These are phyloP conservation scores for Obelidium mucronatum DNA, from an alignment of 192 early-diverging fungal genomes.

Conservation along the genomic window DNA sequence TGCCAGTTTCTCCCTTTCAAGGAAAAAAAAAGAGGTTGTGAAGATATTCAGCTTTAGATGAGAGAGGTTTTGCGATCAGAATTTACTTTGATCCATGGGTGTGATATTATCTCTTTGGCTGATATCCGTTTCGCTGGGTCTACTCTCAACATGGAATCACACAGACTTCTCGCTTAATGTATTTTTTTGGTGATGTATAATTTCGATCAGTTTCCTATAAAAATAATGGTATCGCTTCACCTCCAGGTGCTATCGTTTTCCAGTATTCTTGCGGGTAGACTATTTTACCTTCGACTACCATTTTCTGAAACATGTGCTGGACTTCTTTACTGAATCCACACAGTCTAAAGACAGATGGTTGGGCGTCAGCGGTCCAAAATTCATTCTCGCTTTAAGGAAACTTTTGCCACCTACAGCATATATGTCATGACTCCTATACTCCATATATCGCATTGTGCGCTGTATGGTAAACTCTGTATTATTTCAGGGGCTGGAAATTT, in stretches of 20 bases:
- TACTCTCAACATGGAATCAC: constrained; percentile 47
- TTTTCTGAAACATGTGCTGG: constrained; percentile 46
- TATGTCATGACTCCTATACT: constrained; percentile 64
- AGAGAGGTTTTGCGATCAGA: too few species aligned
- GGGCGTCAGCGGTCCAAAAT: neutral
- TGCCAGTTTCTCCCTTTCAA: neutral
- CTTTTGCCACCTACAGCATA: constrained; percentile 47
- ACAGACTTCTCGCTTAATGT: constrained; percentile 51
- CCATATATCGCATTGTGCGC: constrained; percentile 61
- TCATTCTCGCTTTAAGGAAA: neutral
- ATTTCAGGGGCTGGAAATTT: constrained; percentile 63
- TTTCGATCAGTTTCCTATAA: too few species aligned
- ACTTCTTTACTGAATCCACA: constrained; percentile 48
- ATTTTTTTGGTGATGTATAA: neutral
- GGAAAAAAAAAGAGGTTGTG: too few species aligned
- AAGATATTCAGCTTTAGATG: too few species aligned
- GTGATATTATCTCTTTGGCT: constrained; percentile 54
- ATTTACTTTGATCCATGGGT: constrained; percentile 57
- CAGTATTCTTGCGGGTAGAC: constrained; percentile 51
- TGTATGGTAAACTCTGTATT: constrained; percentile 58
- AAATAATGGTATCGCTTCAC: too few species aligned
- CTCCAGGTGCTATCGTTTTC: constrained; percentile 36
- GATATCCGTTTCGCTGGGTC: constrained; percentile 61
- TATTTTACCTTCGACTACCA: constrained; percentile 50
- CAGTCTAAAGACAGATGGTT: constrained; percentile 32